These are phyloP conservation scores for Salicornia ramosissima DNA, from an alignment of 148 eudicot genomes.

Conservation along the genomic window DNA sequence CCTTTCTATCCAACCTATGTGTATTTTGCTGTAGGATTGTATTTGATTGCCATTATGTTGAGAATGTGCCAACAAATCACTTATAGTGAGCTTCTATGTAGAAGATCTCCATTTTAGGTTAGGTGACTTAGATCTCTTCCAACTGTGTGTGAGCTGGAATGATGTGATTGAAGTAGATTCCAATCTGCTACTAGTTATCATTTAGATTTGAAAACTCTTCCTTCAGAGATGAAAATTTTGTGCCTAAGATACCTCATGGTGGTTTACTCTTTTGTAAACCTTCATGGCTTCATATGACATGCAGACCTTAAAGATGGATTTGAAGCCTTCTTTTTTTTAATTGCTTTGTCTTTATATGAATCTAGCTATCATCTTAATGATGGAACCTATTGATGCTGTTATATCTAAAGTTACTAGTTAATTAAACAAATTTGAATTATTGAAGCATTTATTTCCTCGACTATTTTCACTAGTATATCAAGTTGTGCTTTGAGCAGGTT, in stretches of 20 bases:
- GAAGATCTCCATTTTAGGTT: not conserved
- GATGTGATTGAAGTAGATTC: too few relatives aligned
- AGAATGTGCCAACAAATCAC: not conserved
- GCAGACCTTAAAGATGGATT: not conserved
- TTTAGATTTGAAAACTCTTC: too few relatives aligned
- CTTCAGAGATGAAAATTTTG: not conserved
- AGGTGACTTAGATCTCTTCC: too few relatives aligned
- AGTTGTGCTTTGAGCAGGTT: too few relatives aligned
- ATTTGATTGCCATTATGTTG: not conserved
- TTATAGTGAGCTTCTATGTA: not conserved
- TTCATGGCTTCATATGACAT: too few relatives aligned
- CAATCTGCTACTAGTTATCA: not conserved
- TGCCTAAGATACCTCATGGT: not conserved
- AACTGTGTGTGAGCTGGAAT: too few relatives aligned
- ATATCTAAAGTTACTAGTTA: not conserved
- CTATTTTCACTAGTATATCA: not conserved
- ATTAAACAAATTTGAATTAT: not conserved
- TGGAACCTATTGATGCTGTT: not conserved
- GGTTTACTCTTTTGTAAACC: not conserved
- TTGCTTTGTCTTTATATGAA: not conserved
- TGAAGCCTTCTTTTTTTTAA: not conserved
- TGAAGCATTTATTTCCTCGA: not conserved
- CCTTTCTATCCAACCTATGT: not conserved
- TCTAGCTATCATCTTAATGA: not conserved
- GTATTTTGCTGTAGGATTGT: not conserved